A percentile compares a stretch with the other conserved stretches of the same genome.
These are phyloP conservation scores for Coelastrella sp. DNA, from an alignment of 139 green algal genomes.

Conservation along the genomic window DNA sequence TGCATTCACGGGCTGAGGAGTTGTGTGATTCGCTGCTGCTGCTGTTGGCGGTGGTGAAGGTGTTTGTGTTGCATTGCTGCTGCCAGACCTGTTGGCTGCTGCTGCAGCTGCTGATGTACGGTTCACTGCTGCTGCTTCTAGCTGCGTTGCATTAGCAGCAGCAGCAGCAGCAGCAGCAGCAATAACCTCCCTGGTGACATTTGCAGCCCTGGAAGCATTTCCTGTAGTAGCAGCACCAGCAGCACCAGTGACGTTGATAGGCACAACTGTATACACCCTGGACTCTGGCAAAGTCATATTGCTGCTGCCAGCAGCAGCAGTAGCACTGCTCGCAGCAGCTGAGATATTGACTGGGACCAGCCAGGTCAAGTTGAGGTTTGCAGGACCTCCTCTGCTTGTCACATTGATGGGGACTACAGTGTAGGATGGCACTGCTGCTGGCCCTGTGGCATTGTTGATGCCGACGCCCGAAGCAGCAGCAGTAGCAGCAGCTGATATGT, in stretches of 20 bases:
- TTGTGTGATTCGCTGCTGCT: background rate
- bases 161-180: background rate
- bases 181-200: background rate
- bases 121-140: background rate
- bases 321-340: too few relatives aligned
- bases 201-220: too few relatives aligned
- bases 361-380: too few relatives aligned
- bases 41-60: too few relatives aligned
- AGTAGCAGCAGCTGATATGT: background rate
- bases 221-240: too few relatives aligned
- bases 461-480: too few relatives aligned
- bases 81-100: background rate
- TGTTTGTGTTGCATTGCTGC: background rate
- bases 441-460: background rate
- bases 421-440: too few relatives aligned
- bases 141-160: background rate
- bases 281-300: too few relatives aligned
- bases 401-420: background rate
- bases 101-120: background rate
- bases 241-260: background rate
- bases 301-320: background rate
- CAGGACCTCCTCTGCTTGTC: background rate
- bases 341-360: too few relatives aligned
- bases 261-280: background rate
- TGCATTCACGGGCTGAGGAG: too few relatives aligned